A percentile compares a stretch with the other conserved stretches of the same genome.
These are phyloP conservation scores for Ascochyta viciae-villosae DNA, from an alignment of 2,329 filamentous ascomycete genomes.

Conservation along the genomic window DNA sequence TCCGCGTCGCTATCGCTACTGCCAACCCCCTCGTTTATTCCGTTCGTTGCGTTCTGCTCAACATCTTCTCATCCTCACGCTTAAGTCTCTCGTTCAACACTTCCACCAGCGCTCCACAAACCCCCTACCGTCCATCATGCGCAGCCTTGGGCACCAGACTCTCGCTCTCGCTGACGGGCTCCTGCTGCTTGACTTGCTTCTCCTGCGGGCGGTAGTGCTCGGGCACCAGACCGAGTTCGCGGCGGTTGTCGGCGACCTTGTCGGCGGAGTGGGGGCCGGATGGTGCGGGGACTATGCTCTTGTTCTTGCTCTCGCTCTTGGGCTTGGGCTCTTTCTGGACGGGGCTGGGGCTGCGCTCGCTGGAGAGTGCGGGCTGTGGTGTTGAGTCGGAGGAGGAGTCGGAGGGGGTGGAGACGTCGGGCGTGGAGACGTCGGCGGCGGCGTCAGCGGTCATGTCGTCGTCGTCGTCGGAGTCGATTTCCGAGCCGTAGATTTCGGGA, in stretches of 20 bases:
- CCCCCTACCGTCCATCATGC: slow-evolving; percentile 48
- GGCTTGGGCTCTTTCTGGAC: slow-evolving; percentile 4
- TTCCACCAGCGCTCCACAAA: no score
- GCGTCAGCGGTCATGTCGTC: slow-evolving; percentile 52
- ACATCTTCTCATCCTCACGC: no score
- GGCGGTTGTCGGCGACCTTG: slow-evolving; percentile 18
- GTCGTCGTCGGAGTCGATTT: slow-evolving; percentile 80
- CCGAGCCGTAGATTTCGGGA: slow-evolving; percentile 90
- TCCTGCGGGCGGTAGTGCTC: slow-evolving; percentile 27
- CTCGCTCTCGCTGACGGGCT: slow-evolving; percentile 55
- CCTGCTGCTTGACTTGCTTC: slow-evolving; percentile 19
- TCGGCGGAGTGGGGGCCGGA: slow-evolving; percentile 20
- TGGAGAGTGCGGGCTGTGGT: neutral
- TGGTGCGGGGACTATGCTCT: slow-evolving; percentile 10
- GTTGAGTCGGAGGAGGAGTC: slow-evolving; percentile 5
- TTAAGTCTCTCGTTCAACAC: neutral
- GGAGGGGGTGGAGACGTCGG: neutral
- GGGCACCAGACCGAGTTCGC: slow-evolving; percentile 26
- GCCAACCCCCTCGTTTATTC: no score
- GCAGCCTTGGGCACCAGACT: slow-evolving; percentile 58
- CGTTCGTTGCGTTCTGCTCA: no score
- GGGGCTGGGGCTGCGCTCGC: neutral
- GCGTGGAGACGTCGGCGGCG: slow-evolving; percentile 2
- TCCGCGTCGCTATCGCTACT: no score
- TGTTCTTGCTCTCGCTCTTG: slow-evolving; percentile 11